Evolutionary conservation across 2,329 filamentous ascomycete genomes (phyloP), one percentile per base, ranked within the genome.

Genomic region (Aspergillus tubingensis): DNA sequence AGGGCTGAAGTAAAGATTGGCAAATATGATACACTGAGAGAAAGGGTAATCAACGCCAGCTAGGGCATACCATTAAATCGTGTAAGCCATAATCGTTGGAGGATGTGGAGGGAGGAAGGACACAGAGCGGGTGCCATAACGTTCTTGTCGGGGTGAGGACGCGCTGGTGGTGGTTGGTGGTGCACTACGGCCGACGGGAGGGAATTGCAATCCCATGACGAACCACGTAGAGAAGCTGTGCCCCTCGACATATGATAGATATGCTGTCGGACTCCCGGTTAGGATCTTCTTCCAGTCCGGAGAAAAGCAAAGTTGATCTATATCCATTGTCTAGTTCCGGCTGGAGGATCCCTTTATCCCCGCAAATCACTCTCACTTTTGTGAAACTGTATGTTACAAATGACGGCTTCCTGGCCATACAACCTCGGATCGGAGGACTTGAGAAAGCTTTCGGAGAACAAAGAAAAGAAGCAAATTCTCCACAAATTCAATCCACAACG

Each of bases 61-160:
- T 66, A 67, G 56, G 64, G 65, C 70, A 74, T 74, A 56, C 64
- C 70, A 62, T 72, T 70, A 70, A 59, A 65, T 58, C 10, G 58
- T 57, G 60, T 52, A 56, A 60, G 57, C 54, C 69, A 72, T 71
- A 59, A 39, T 65, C 51, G 55, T 55, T 11, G 48, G 41, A 48
- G 51, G 36, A 30, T 50, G 25, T 50, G 25, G 47, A 15, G 11
- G 44, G 48, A 32, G 59, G 19, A 50, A 39, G 49, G 52, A 44
- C n/a, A 17, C 32, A 27, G 50, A 36, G 21, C 52, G 52, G 21
- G 44, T 25, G 23, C 52, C 52, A 43, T 54, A 32, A 44, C 39
- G 53, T 44, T 55, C 53, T 23, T 55, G 53, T 43, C 53, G 39
- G 53, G 39, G 52, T 8, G 30, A 36, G 41, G 41, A 43, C 51